These are phyloP conservation scores for Phialophora macrospora DNA, from an alignment of 2,329 filamentous ascomycete species.

Conservation along the genomic window DNA sequence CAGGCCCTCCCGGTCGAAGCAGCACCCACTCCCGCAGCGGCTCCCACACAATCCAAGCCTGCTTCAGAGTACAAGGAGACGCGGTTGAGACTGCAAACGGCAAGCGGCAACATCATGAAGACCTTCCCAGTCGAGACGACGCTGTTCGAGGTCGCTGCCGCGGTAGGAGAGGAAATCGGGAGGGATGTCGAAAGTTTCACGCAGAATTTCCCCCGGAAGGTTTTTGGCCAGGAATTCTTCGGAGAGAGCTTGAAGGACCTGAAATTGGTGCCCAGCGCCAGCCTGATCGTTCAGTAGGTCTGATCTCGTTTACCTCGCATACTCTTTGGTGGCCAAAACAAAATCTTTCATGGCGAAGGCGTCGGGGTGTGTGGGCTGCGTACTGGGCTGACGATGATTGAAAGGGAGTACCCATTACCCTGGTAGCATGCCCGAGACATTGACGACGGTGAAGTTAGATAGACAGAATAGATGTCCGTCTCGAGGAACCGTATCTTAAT, in stretches of 20 bases:
- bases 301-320: slow-evolving; percentile 14
- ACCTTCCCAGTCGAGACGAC: slow-evolving; percentile 88
- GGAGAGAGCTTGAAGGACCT: slow-evolving; percentile 92
- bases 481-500: background rate
- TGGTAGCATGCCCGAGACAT: slow-evolving; percentile 27
- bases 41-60: slow-evolving; percentile 62
- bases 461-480: background rate
- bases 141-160: slow-evolving; percentile 85
- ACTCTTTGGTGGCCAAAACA: background rate
- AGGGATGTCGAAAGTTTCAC: slow-evolving; percentile 75
- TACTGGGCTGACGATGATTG: slow-evolving; percentile 32
- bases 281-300: slow-evolving; percentile 69
- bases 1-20: slow-evolving; percentile 53
- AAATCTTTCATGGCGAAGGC: slow-evolving; percentile 23
- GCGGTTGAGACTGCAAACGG: slow-evolving; percentile 78
- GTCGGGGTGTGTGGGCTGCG: slow-evolving; percentile 12
- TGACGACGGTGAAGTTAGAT: background rate
- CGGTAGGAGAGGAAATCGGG: slow-evolving; percentile 72
- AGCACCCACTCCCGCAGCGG: slow-evolving; percentile 52
- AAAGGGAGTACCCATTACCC: slow-evolving; percentile 38
- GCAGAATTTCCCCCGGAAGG: slow-evolving; percentile 85
- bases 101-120: slow-evolving; percentile 78
- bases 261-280: slow-evolving; percentile 87
- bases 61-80: slow-evolving; percentile 78
- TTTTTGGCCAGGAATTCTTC: slow-evolving; percentile 75